Evolutionary conservation across 345 rosid genomes (phyloP), one percentile per base, ranked within the genome.

Genomic region (Schrenkiella parvula): DNA sequence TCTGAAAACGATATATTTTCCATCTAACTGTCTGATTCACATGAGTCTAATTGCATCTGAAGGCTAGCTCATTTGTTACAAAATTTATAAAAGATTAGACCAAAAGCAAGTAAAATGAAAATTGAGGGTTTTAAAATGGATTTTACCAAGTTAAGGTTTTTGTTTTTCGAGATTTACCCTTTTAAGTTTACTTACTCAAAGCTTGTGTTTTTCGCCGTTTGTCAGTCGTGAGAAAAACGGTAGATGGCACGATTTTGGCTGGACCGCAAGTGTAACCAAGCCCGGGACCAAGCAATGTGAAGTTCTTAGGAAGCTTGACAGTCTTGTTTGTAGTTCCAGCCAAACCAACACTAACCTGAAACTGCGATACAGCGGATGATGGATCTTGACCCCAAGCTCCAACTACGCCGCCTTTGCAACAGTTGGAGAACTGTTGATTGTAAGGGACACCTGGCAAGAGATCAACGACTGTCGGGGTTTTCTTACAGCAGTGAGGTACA

Each of bases 201-300:
- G 98, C 95, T 80, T 92, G 96, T 71, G 90, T 86, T 59, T 79
- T 87, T 26, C 98, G 58, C 3, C 88, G 85, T 26, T 77, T 78
- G 32, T 90, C 96, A 39, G 88, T 56, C 8, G 91, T 74, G 72
- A 87, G 83, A 73, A 90, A 90, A 59, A 13, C 80, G 8, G 91
- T 80, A 23, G 96, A 48, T 38, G 92, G 89, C 42, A 87, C 96
- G 50, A 87, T 51, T 53, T 83, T 90, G 48, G 97, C 89, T 58
- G 92, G 96, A 37, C 96, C 87, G 19, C 98, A 90, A 43, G 93
- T 90, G 86, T 90, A 93, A 9, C 98, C 97, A 3, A 81, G 96
- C 7, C 93, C 93, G 0, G 93, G 93, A 46, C 93, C 96, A 9
- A 87, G 84, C 73, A 90, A 68, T 31, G 92, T 89, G 82, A 90